Conservation (phyloP, 805 yeast species). For the Maudiozyma pseudohumilis region DNA sequence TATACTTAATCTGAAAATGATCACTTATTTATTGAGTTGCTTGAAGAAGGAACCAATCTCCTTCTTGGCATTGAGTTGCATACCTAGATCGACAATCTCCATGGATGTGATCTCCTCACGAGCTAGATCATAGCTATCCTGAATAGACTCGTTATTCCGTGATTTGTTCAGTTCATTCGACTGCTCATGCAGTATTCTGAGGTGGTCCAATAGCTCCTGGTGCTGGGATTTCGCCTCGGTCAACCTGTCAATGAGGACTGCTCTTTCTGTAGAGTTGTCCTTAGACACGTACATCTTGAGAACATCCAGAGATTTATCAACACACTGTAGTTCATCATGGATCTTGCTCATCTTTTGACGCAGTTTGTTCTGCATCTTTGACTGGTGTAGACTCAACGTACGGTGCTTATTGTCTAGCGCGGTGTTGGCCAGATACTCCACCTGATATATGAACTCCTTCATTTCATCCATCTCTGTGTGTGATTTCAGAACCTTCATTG, state of each 20-base stretch:
- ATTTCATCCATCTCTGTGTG: conserved; percentile 1
- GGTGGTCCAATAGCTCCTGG: conserved; percentile 13
- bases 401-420: conserved; percentile 4
- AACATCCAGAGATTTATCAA: conserved; percentile 14
- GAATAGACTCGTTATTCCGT: not conserved
- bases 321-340: conserved; percentile 9
- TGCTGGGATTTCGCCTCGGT: conserved; percentile 13
- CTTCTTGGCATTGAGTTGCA: conserved; percentile 17
- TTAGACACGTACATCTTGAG: conserved; percentile 15
- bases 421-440: conserved; percentile 6
- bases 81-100: conserved; percentile 18
- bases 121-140: not conserved
- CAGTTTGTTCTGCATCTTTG: conserved; percentile 11
- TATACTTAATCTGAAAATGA: not conserved
- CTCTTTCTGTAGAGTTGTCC: conserved; percentile 8
- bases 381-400: conserved; percentile 19
- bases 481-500: not conserved
- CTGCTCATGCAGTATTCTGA: conserved; percentile 13
- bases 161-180: conserved; percentile 5
- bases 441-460: conserved; percentile 6
- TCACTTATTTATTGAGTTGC: conserved; percentile 2
- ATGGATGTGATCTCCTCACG: conserved; percentile 9
- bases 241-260: conserved; percentile 12
- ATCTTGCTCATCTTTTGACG: conserved; percentile 16
- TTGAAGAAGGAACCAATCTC: conserved; percentile 22